Evolutionary conservation across 441 rosid genomes (phyloP), one percentile per base, ranked within the genome.

Genomic region (Croton setiger): DNA sequence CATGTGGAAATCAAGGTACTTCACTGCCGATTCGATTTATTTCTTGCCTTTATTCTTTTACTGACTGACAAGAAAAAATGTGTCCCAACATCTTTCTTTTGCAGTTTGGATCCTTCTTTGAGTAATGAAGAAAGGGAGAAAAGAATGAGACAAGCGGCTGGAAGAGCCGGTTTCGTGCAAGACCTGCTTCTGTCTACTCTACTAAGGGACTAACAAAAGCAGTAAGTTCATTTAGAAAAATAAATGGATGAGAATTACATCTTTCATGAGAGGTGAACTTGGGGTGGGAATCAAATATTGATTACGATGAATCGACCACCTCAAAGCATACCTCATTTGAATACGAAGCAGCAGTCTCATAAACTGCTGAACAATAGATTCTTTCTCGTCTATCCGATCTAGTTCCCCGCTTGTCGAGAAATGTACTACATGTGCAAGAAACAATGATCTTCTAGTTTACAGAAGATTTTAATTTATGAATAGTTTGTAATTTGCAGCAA

Each of bases 81-180:
- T 31, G 18, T 10, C 3, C 18, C 11, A 6, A 2, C 8, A 5
- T 18, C 18, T 15, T 1, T 51, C 8, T 77, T 6, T 48, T 69
- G 74, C 86, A 84, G 88, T 78, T 81, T 81, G 35, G 88, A 86
- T 69, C 83, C 91, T 39, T 76, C 84, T 60, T 75, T 86, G 84
- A 86, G 87, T 64, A 47, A 27, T 0, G 88, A 86, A 71, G 91
- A 86, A 72, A 82, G 85, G 64, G 82, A 84, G 70, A 78, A 80
- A 78, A 78, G 84, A 79, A 75, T 81, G 68, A 79, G 53, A 73
- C 87, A 84, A 74, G 88, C 84, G 31, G 62, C 76, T 1, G 87
- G 83, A 52, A 84, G 88, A 78, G 83, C 83, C 45, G 72, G 84
- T 64, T 86, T 86, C 55, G 62, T 84, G 81, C 91, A 84, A 76